Percentiles rank a stretch among this genome's conserved stretches.
Evolutionary conservation across 495 filamentous ascomycete species (phyloP).

Genomic region (Penicillium subrubescens): DNA sequence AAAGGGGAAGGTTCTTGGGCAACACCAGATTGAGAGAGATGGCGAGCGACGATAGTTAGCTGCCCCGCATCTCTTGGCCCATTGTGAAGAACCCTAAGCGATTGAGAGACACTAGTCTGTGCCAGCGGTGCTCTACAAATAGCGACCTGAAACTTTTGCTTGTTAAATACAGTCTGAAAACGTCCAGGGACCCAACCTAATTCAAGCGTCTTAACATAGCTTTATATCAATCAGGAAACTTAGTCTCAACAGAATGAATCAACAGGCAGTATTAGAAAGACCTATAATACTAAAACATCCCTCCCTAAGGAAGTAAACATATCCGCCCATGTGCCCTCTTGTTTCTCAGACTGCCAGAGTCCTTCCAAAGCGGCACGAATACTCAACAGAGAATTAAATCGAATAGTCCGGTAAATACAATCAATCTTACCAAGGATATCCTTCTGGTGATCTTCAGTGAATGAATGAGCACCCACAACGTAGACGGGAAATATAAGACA

Average conservation of each 20-base stretch:
- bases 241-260: no score
- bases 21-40: neutral
- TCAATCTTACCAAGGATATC: slow-evolving; percentile 18
- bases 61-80: neutral
- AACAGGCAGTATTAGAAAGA: neutral
- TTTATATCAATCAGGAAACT: no score
- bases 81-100: neutral
- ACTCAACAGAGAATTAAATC: slow-evolving; percentile 19
- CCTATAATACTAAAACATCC: slow-evolving; percentile 22
- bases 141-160: no score
- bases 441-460: slow-evolving; percentile 15
- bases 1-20: slow-evolving; percentile 17
- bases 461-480: slow-evolving; percentile 22
- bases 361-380: slow-evolving; percentile 19
- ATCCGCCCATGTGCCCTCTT: slow-evolving; percentile 18
- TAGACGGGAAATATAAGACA: slow-evolving; percentile 26
- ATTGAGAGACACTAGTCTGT: no score
- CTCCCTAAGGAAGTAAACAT: slow-evolving; percentile 20
- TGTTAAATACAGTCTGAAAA: no score
- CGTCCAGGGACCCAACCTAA: no score
- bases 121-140: no score
- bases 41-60: neutral
- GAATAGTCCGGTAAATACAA: slow-evolving; percentile 15
- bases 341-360: slow-evolving; percentile 9
- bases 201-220: no score